Conservation (phyloP, 2,329 filamentous ascomycete genomes). For the Capronia americana region DNA sequence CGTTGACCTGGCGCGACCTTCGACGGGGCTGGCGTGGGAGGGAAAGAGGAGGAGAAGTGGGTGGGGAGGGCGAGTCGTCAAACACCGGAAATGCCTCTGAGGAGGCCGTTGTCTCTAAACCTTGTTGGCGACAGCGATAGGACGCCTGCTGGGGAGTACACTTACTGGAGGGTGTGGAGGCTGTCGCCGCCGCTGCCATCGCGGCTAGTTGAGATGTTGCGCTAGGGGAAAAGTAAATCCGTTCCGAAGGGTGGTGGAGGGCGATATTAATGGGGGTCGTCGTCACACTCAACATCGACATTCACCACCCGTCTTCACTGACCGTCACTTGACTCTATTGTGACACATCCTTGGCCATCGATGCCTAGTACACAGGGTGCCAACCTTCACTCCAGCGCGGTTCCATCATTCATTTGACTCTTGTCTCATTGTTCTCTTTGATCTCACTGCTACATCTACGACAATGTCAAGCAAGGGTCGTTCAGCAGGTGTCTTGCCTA, state of each 20-base stretch:
- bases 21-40: conserved; percentile 23
- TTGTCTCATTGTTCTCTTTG: conserved; percentile 16
- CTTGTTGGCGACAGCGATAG: conserved; percentile 21
- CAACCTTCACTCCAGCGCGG: neutral
- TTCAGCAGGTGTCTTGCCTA: conserved; percentile 62
- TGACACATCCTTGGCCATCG: conserved; percentile 5
- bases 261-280: conserved; percentile 20
- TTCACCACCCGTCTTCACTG: conserved; percentile 13
- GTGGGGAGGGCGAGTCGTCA: conserved; percentile 23
- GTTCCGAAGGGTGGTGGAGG: conserved; percentile 4
- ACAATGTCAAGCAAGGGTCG: conserved; percentile 35
- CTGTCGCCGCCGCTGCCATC: conserved; percentile 16
- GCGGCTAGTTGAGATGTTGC: conserved; percentile 4
- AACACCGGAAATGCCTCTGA: conserved; percentile 33
- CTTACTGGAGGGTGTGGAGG: conserved; percentile 17
- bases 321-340: conserved; percentile 9
- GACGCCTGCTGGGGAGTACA: conserved; percentile 13
- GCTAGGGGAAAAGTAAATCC: conserved; percentile 29
- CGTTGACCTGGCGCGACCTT: conserved; percentile 33
- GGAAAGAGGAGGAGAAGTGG: conserved; percentile 21
- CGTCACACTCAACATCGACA: neutral
- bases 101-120: conserved; percentile 21
- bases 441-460: conserved; percentile 1
- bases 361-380: neutral
- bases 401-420: neutral